Conservation (phyloP, 495 filamentous ascomycete genomes). For the Tuber calosporum region DNA sequence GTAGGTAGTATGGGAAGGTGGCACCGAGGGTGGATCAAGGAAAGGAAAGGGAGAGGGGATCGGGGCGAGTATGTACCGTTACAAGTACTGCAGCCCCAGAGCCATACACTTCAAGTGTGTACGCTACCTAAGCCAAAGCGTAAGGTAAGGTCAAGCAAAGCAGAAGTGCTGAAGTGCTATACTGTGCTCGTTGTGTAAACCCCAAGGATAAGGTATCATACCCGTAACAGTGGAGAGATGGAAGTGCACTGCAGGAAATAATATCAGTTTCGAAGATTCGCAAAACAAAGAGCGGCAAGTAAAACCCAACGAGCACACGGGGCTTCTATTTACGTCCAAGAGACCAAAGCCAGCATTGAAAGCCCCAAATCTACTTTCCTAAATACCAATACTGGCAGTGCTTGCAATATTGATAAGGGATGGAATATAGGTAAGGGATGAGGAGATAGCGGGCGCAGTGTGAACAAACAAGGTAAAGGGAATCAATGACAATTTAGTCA, state of each 20-base stretch:
- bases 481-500: background rate
- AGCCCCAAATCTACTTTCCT: constrained; percentile 18
- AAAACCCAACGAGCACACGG: constrained; percentile 35
- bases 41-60: constrained; percentile 19
- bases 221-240: constrained; percentile 9
- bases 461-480: background rate
- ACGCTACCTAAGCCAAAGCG: background rate
- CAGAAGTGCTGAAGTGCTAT: background rate
- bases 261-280: constrained; percentile 23
- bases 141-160: background rate
- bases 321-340: constrained; percentile 31
- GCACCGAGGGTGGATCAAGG: constrained; percentile 25
- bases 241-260: constrained; percentile 14
- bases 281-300: constrained; percentile 33
- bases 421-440: background rate
- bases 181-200: background rate
- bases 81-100: background rate
- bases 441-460: background rate
- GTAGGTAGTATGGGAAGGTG: constrained; percentile 37
- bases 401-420: constrained; percentile 7
- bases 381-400: constrained; percentile 23
- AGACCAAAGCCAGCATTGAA: constrained; percentile 27
- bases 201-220: background rate
- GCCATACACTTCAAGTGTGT: background rate
- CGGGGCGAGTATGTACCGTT: constrained; percentile 12